Evolutionary conservation across 2,329 filamentous ascomycete genomes (phyloP).

Genomic region (Scopulariopsis brevicaulis): DNA sequence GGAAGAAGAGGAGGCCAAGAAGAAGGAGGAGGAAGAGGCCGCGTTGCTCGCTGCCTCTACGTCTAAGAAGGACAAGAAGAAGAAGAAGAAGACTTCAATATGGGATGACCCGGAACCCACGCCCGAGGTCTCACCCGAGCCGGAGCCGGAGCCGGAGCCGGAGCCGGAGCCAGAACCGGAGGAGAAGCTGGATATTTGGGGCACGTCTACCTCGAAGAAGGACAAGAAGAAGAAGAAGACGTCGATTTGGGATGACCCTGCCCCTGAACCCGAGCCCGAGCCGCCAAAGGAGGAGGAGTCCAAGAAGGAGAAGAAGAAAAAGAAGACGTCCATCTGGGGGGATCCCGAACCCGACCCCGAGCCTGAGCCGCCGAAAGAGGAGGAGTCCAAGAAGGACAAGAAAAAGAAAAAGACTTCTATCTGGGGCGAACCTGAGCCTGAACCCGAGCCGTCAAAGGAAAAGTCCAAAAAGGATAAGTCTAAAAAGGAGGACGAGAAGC

Average conservation of each 20-base stretch:
- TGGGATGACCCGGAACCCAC: slow-evolving; percentile 11
- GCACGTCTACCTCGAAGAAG: slow-evolving; percentile 12
- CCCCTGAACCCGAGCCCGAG: slow-evolving; percentile 9
- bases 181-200: slow-evolving; percentile 12
- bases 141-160: slow-evolving; percentile 12
- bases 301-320: slow-evolving; percentile 22
- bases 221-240: slow-evolving; percentile 22
- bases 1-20: background rate
- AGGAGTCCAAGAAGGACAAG: slow-evolving; percentile 8
- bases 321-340: slow-evolving; percentile 9
- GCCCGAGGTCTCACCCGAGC: slow-evolving; percentile 6
- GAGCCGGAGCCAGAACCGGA: slow-evolving; percentile 14
- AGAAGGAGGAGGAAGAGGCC: no score
- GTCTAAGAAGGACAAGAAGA: slow-evolving; percentile 19
- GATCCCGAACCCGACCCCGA: slow-evolving; percentile 11
- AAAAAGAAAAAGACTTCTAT: slow-evolving; percentile 22
- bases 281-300: slow-evolving; percentile 13
- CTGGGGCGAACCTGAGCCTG: slow-evolving; percentile 8
- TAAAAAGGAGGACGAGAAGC: slow-evolving; percentile 23
- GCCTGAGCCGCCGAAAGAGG: slow-evolving; percentile 13
- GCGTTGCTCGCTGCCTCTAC: background rate
- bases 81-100: slow-evolving; percentile 19
- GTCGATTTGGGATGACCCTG: slow-evolving; percentile 8
- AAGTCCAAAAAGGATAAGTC: slow-evolving; percentile 9
- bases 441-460: slow-evolving; percentile 13